Conservation (phyloP, 768 basidiomycete genomes). For the Leccinum uliginosum region DNA sequence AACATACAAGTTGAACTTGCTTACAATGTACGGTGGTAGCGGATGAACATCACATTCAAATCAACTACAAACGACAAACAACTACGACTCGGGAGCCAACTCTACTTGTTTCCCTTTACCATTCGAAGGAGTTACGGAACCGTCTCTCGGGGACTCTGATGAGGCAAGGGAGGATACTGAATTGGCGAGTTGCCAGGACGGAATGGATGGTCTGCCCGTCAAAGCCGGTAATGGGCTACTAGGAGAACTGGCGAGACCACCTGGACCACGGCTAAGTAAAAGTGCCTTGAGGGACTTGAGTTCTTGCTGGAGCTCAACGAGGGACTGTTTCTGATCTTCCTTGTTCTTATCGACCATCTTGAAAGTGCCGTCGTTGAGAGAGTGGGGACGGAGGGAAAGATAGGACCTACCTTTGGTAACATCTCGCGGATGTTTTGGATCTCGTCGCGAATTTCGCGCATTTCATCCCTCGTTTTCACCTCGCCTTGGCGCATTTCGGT, state of each 20-base stretch:
- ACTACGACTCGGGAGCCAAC: constrained; percentile 12
- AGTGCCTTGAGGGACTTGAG: constrained; percentile 92
- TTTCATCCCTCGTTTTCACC: constrained; percentile 74
- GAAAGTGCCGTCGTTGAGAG: not conserved
- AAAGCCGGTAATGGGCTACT: constrained; percentile 48
- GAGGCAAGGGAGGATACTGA: constrained; percentile 22
- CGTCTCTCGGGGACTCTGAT: constrained; percentile 10
- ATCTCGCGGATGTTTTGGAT: constrained; percentile 86
- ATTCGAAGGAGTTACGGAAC: constrained; percentile 24
- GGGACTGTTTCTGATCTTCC: constrained; percentile 75
- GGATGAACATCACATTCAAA: not conserved
- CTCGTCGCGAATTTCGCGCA: constrained; percentile 90
- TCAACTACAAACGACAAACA: constrained; percentile 6
- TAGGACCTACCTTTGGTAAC: constrained; percentile 74
- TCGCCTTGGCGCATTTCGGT: constrained; percentile 77
- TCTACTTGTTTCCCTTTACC: constrained; percentile 62
- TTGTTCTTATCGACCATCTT: constrained; percentile 96
- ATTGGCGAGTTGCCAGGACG: constrained; percentile 83
- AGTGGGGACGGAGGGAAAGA: not conserved
- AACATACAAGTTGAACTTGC: constrained; percentile 49
- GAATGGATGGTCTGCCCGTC: constrained; percentile 68
- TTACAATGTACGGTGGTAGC: not conserved
- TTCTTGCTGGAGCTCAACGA: constrained; percentile 87
- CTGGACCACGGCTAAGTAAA: constrained; percentile 66
- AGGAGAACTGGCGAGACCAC: constrained; percentile 41